Conservation (phyloP, 2,329 filamentous ascomycete species). For the Colletotrichum sp. region DNA sequence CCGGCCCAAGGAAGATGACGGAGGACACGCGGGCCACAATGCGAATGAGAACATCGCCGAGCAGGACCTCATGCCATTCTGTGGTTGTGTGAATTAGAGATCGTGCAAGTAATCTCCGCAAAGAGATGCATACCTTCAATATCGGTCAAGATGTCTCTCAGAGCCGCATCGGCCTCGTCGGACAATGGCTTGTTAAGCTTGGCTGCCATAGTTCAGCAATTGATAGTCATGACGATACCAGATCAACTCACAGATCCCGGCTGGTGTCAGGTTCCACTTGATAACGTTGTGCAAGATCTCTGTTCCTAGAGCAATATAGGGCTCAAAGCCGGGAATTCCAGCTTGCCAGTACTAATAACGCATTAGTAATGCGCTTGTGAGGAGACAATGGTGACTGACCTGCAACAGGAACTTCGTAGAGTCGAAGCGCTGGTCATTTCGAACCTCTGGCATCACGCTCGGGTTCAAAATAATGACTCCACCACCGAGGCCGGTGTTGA, state of each 20-base stretch:
- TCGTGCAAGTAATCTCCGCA: not conserved
- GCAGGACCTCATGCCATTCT: conserved; percentile 21
- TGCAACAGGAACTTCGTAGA: conserved; percentile 1
- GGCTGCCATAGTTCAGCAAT: not conserved
- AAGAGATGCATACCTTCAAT: not conserved
- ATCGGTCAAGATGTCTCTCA: not conserved
- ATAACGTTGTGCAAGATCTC: conserved; percentile 13
- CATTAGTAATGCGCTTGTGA: not conserved
- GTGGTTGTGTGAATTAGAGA: not conserved
- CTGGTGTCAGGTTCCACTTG: conserved; percentile 5
- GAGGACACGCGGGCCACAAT: conserved; percentile 26
- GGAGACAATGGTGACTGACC: not conserved
- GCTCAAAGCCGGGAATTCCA: conserved; percentile 2
- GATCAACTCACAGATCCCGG: not conserved
- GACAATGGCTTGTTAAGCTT: not conserved
- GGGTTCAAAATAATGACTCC: conserved; percentile 1
- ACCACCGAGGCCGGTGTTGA: conserved; percentile 2
- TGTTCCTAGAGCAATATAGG: not conserved
- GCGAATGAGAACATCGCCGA: not conserved
- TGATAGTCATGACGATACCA: not conserved
- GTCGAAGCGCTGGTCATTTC: conserved; percentile 4
- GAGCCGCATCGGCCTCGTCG: not conserved
- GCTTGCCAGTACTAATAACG: conserved; percentile 2
- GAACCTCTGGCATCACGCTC: not conserved
- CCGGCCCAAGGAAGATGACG: conserved; percentile 24